Base-by-base conservation (phyloP, 768 basidiomycete genomes). In the Rhizopogon sp. region DNA sequence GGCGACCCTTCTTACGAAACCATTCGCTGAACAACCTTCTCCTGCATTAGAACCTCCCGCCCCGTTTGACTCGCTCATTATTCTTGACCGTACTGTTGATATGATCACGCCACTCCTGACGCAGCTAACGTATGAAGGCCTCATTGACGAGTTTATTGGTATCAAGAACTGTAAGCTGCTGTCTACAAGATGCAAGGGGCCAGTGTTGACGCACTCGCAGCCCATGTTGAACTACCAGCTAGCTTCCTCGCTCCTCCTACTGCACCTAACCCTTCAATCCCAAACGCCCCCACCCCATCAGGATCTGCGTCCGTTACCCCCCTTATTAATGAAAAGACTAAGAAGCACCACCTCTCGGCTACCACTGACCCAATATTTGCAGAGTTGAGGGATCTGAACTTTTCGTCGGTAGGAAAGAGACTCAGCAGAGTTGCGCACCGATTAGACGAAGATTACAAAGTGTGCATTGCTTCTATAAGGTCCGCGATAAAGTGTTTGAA, bases 101-200 rank as follows among this genome's bases (percentile, higher is more conserved):
- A 90, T 98, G 89, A 85, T 98, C 56, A 97, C 97, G 0, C 93
- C 97, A 1, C 76, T 98, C 50, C 81, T 96, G 44, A 98, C 97
- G 2, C 95, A 98, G 64, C 75, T 98, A 54, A 99, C 97, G 0
- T 98, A 98, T 61, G 89, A 98, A 67, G 97, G 97, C 17, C 84
- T 99, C 46, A 78, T 98, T 35, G 97, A 98, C 65, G 97, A 99
- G 68, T 73, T 93, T 37, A 76, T 97, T 45, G 90, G 92, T 0
- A 87, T 99, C 58, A 88, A 82, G 69, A 93, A 97, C 64, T 88
- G 95, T 93, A 62, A 56, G 87, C 70, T 9, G 55, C 20, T 28
- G 25, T 47, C n/a, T n/a, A 3, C 50, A 40, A 55, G 25, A 56
- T 46, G 47, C 20, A 2, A 35, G 33, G 13, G 17, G 29, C 17